Conservation (phyloP, 2,329 filamentous ascomycete genomes). For the Podosphaera fusca region DNA sequence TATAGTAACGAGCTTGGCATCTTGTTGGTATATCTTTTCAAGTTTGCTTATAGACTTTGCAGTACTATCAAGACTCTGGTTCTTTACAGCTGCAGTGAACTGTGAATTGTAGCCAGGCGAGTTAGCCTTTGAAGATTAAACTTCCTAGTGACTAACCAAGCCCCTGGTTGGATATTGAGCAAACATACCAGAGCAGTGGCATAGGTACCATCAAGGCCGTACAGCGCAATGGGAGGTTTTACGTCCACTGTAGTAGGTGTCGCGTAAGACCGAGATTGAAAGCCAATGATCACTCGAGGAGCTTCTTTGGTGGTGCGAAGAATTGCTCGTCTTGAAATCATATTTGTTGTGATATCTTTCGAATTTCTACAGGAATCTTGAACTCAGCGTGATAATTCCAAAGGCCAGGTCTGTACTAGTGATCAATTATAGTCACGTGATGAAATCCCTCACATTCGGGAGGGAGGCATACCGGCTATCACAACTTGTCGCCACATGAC, state of each 20-base stretch:
- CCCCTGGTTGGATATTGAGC: neutral
- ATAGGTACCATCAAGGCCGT: slow-evolving; percentile 93
- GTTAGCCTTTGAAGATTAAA: neutral
- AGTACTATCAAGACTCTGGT: slow-evolving; percentile 61
- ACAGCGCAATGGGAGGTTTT: slow-evolving; percentile 77
- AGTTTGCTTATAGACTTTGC: slow-evolving; percentile 59
- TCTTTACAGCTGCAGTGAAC: slow-evolving; percentile 93
- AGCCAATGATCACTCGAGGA: slow-evolving; percentile 26
- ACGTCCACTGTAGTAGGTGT: slow-evolving; percentile 33
- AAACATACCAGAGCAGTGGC: slow-evolving; percentile 83
- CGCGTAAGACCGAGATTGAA: slow-evolving; percentile 54
- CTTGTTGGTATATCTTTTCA: slow-evolving; percentile 49
- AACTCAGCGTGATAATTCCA: too few relatives aligned
- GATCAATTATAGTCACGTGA: too few relatives aligned
- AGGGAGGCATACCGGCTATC: too few relatives aligned
- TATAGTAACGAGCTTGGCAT: slow-evolving; percentile 57
- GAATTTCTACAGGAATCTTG: too few relatives aligned
- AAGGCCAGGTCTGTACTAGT: too few relatives aligned
- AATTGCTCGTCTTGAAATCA: slow-evolving; percentile 16
- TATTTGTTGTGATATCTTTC: slow-evolving; percentile 5
- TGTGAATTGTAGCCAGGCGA: slow-evolving; percentile 18
- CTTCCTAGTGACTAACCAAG: neutral
- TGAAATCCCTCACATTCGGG: too few relatives aligned
- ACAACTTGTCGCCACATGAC: too few relatives aligned
- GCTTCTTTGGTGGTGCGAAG: slow-evolving; percentile 14